Evolutionary conservation across 164 flowering plant genomes (phyloP).

Genomic region (Amborella trichopoda): DNA sequence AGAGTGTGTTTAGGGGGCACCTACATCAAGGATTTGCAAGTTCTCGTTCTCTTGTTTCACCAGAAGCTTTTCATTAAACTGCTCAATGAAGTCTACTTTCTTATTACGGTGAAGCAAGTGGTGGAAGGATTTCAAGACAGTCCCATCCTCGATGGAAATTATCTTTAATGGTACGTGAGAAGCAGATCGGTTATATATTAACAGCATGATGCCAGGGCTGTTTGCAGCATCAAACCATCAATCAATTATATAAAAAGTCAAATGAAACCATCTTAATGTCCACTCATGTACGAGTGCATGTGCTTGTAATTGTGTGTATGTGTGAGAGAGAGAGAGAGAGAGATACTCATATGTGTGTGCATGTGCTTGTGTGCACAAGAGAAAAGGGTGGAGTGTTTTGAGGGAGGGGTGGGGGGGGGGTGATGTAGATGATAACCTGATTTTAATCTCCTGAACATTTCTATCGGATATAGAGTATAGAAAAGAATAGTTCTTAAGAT

Average conservation of each 20-base stretch:
- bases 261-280: not conserved
- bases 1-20: too few species aligned
- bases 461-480: constrained; percentile 16
- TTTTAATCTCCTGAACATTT: constrained; percentile 19
- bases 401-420: constrained; percentile 1
- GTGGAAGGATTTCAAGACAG: constrained; percentile 18
- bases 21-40: constrained; percentile 23
- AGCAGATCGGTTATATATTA: constrained; percentile 16
- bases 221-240: too few species aligned
- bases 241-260: not conserved
- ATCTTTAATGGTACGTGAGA: constrained; percentile 22
- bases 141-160: constrained; percentile 21
- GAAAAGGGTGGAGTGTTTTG: not conserved
- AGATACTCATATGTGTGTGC: too few species aligned
- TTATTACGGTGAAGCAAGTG: constrained; percentile 22
- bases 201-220: constrained; percentile 25
- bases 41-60: constrained; percentile 24
- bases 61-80: constrained; percentile 19
- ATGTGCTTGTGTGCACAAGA: too few species aligned
- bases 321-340: too few species aligned
- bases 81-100: constrained; percentile 24
- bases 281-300: too few species aligned
- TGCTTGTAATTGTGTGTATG: too few species aligned
- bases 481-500: constrained; percentile 16
- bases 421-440: too few species aligned